A percentile compares a stretch with the other conserved stretches of the same genome.
Conservation (phyloP, 2,329 filamentous ascomycete species). For the Stachybotrys chlorohalonatus region DNA sequence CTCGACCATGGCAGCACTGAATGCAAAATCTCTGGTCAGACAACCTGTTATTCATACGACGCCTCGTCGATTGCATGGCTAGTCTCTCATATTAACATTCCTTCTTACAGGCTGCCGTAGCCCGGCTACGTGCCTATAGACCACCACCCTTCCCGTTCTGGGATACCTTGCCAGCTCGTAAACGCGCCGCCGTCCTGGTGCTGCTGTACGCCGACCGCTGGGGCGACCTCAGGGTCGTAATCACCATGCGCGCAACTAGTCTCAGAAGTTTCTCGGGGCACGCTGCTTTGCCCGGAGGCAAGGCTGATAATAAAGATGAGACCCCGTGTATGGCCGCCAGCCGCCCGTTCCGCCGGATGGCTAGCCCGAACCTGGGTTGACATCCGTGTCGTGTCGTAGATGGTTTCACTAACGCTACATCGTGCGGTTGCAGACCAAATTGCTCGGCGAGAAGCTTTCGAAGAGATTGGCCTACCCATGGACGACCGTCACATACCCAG, state of each 20-base stretch:
- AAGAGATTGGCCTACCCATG: constrained; percentile 84
- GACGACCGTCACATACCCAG: constrained; percentile 58
- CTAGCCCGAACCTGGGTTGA: background rate
- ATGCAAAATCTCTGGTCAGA: constrained; percentile 43
- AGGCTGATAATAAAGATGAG: constrained; percentile 48
- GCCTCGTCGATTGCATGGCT: background rate
- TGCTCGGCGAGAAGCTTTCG: constrained; percentile 79
- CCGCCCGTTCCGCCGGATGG: background rate
- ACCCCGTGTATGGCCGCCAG: constrained; percentile 44
- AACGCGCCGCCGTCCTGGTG: constrained; percentile 79
- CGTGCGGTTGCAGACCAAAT: constrained; percentile 54
- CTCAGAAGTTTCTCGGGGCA: constrained; percentile 70
- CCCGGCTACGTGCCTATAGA: constrained; percentile 50
- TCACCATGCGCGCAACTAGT: constrained; percentile 58
- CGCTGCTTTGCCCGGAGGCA: constrained; percentile 77
- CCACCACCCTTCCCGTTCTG: constrained; percentile 53
- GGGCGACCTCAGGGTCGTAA: constrained; percentile 67
- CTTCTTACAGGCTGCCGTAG: constrained; percentile 44
- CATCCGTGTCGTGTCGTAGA: background rate
- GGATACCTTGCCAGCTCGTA: constrained; percentile 50
- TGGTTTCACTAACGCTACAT: background rate
- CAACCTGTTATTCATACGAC: constrained; percentile 9
- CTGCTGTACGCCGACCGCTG: constrained; percentile 77
- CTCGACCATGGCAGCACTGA: constrained; percentile 47
- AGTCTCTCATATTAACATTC: background rate